These are phyloP conservation scores for Chytriomyces confervae DNA, from an alignment of 192 early-diverging fungal species.

Conservation along the genomic window DNA sequence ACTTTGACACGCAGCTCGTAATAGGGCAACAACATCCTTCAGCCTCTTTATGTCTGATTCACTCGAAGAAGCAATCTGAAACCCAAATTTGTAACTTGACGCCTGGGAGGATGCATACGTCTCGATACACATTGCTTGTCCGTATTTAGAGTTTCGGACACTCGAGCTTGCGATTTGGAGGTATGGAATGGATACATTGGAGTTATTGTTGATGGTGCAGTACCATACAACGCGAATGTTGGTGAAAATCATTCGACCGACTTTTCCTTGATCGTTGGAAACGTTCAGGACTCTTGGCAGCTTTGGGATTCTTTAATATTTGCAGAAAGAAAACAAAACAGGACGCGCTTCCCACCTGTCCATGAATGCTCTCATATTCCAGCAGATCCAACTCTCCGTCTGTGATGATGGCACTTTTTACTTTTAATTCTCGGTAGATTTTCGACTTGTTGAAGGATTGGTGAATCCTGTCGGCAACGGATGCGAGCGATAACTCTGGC, in stretches of 20 bases:
- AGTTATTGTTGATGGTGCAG: neutral
- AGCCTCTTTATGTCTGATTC: neutral
- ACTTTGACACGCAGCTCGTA: neutral
- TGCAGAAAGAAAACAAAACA: neutral
- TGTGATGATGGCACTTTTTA: slow-evolving; percentile 5
- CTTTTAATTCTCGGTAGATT: slow-evolving; percentile 25
- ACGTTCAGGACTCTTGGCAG: slow-evolving; percentile 22
- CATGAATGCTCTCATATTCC: slow-evolving; percentile 20
- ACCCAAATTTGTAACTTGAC: slow-evolving; percentile 6
- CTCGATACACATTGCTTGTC: slow-evolving; percentile 14
- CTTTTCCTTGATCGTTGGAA: slow-evolving; percentile 9
- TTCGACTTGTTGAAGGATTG: neutral
- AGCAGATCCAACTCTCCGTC: slow-evolving; percentile 10
- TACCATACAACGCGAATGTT: slow-evolving; percentile 25
- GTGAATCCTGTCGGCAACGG: neutral
- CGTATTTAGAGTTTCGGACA: slow-evolving; percentile 18
- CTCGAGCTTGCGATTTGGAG: slow-evolving; percentile 8
- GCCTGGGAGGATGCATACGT: neutral
- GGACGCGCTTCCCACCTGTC: neutral
- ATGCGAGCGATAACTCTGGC: neutral
- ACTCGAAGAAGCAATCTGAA: slow-evolving; percentile 10
- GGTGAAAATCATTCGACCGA: slow-evolving; percentile 21
- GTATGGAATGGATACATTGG: slow-evolving; percentile 14
- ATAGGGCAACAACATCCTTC: slow-evolving; percentile 9
- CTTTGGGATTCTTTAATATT: neutral